Evolutionary conservation across 2,329 filamentous ascomycete species (phyloP).

Genomic region (Aspergillus neoniger): DNA sequence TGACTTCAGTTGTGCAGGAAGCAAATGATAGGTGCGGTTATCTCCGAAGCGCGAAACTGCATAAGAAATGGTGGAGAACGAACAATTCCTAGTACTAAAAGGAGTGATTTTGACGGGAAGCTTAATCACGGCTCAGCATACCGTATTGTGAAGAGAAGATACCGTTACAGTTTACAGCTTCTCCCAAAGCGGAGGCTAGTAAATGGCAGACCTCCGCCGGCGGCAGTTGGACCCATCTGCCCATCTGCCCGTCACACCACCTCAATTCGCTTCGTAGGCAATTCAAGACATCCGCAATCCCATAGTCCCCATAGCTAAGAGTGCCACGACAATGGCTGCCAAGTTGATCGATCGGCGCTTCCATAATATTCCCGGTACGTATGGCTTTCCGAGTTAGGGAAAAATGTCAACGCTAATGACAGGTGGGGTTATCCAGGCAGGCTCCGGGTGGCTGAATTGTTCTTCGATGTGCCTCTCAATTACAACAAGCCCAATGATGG

Average conservation of each 20-base stretch:
- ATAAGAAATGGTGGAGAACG: neutral
- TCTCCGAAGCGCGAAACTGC: neutral
- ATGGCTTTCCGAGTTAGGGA: neutral
- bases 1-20: neutral
- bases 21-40: neutral
- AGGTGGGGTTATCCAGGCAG: slow-evolving; percentile 57
- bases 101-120: neutral
- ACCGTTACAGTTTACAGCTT: too few relatives aligned
- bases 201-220: neutral
- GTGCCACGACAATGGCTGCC: slow-evolving; percentile 32
- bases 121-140: neutral
- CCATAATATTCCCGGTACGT: slow-evolving; percentile 42
- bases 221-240: neutral
- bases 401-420: slow-evolving; percentile 4
- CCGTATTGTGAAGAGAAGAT: neutral
- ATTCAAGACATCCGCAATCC: too few relatives aligned
- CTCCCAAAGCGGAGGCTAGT: neutral
- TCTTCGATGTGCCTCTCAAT: slow-evolving; percentile 84
- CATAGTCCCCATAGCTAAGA: neutral
- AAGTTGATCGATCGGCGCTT: slow-evolving; percentile 41
- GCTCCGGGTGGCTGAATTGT: slow-evolving; percentile 74
- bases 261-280: neutral
- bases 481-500: slow-evolving; percentile 64
- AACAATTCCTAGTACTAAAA: too few relatives aligned
- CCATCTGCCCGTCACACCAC: neutral